These are phyloP conservation scores for Podaxis pistillaris DNA, from an alignment of 768 basidiomycete species.

Conservation along the genomic window DNA sequence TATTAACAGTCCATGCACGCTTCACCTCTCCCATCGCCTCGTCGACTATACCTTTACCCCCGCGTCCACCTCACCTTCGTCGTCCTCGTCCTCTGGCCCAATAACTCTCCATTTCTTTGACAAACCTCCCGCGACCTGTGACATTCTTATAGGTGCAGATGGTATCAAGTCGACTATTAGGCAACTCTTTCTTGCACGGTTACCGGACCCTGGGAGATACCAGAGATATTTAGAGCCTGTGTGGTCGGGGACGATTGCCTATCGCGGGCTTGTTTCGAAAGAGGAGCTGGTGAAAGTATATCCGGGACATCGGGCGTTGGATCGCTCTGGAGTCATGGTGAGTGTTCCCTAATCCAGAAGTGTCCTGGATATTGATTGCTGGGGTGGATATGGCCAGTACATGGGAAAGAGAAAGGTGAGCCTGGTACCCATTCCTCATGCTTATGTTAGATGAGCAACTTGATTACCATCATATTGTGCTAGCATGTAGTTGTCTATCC, in stretches of 20 bases:
- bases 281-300: slow-evolving; percentile 21
- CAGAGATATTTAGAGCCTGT: slow-evolving; percentile 26
- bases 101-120: slow-evolving; percentile 27
- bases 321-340: slow-evolving; percentile 21
- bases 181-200: slow-evolving; percentile 9
- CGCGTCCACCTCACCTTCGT: neutral
- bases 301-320: slow-evolving; percentile 27
- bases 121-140: slow-evolving; percentile 25
- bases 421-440: neutral
- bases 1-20: slow-evolving; percentile 27
- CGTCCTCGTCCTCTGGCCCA: slow-evolving; percentile 6
- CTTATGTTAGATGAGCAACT: neutral
- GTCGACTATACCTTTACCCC: slow-evolving; percentile 32
- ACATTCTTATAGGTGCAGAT: slow-evolving; percentile 33
- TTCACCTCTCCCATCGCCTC: slow-evolving; percentile 49
- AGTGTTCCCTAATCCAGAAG: neutral
- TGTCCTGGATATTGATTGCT: neutral
- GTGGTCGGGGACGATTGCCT: slow-evolving; percentile 34
- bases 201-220: neutral
- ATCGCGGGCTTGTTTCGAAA: slow-evolving; percentile 31
- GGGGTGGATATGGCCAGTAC: slow-evolving; percentile 22
- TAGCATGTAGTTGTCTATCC: slow-evolving; percentile 49
- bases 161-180: slow-evolving; percentile 23
- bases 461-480: neutral
- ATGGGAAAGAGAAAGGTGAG: slow-evolving; percentile 29